Base-by-base conservation (phyloP, 352 stramenopile genomes). In the Phytopythium mirpurense region DNA sequence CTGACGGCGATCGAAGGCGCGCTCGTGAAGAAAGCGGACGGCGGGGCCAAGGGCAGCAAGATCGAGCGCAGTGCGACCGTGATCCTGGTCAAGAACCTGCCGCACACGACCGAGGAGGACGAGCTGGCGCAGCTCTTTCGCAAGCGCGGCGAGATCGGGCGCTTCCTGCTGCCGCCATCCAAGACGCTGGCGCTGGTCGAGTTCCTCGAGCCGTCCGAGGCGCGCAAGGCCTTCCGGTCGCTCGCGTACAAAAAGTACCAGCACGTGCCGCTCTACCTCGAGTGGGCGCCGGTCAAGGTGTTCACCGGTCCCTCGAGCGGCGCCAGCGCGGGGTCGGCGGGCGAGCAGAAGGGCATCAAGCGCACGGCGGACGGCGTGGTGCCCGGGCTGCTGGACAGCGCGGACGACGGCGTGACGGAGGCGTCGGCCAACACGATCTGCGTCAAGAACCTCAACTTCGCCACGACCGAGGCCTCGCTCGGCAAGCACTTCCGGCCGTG, bases 371-470 rank as follows among this genome's bases (percentile, higher is more conserved):
- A 50, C n/a, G 46, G 57, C 16, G 63, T 78, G 5, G 76, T 86
- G n/a, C 78, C 72, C 0, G 74, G 79, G 18, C 64, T 82, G 29
- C 63, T 63, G 31, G 76, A 85, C 27, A 76, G 93, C 50, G 81
- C 63, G 29, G 76, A 85, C 24, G 78, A 94, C 51, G 81, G 83
- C 46, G 26, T 31, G 2, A 31, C 46, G 2, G 79, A 89, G 54
- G 67, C 87, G 31, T 76, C 67, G 51, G 78, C 73, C 54, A 86
- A 89, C 64, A 98, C 85, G 41, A 72, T 99, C 44, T 99, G 97
- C 57, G 90, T 99, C 18, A 99, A 99, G 74, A 99, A 99, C 67
- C 75, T 99, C n/a, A 98, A 97, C 65, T 99, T 99, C 65, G 63
- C 64, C 8, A 99, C 97, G 21, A 94, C 81, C 11, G 95, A 99